Evolutionary conservation across 139 green algal species (phyloP).

Genomic region (Diplosphaera chodatii): DNA sequence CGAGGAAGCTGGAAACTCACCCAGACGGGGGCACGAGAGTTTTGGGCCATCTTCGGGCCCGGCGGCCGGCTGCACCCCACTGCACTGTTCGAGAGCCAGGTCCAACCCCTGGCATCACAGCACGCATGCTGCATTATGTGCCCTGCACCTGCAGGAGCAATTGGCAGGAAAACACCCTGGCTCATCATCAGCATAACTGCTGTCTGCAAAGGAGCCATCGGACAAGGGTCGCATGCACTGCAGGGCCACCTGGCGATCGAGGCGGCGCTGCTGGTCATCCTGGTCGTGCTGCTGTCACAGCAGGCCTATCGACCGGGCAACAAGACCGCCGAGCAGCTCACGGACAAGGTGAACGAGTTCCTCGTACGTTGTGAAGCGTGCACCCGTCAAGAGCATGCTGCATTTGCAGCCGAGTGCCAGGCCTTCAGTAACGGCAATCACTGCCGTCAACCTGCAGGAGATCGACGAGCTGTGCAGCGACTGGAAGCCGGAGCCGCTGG

Average conservation of each 20-base stretch:
- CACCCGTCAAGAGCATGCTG: no score
- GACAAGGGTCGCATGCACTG: no score
- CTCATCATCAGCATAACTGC: no score
- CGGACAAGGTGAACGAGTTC: conserved; percentile 49
- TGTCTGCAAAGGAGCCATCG: no score
- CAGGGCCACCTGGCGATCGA: conserved; percentile 33
- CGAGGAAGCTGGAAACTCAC: conserved; percentile 4
- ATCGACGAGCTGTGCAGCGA: conserved; percentile 78
- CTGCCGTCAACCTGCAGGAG: no score
- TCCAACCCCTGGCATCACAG: no score
- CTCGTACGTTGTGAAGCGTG: no score
- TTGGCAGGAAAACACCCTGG: no score
- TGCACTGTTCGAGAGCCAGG: conserved; percentile 72
- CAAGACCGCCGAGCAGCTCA: conserved; percentile 48
- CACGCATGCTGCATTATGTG: no score
- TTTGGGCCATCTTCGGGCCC: conserved; percentile 65
- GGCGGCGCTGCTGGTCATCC: conserved; percentile 59
- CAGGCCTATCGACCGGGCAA: conserved; percentile 42
- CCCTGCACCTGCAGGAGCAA: no score
- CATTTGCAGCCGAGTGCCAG: no score
- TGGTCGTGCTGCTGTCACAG: conserved; percentile 71
- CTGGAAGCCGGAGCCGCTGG: conserved; percentile 83
- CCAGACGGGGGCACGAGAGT: conserved; percentile 19
- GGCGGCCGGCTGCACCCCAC: conserved; percentile 72
- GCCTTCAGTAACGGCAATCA: no score